Conservation (phyloP, 768 basidiomycete genomes). For the Favolaschia claudopus region DNA sequence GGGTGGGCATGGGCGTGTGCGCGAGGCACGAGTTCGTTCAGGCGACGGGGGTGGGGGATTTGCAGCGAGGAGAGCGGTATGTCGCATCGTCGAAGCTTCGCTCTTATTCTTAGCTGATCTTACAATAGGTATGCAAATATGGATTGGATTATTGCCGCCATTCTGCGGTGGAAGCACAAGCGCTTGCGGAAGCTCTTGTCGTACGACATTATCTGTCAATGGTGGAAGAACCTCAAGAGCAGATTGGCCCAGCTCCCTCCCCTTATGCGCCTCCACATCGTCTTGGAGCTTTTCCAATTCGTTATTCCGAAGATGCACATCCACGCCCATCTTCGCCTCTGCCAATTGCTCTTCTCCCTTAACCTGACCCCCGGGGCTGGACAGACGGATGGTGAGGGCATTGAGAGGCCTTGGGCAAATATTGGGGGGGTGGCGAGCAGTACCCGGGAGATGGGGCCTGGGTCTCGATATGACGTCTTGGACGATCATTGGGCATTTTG, state of each 20-base stretch:
- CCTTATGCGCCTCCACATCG: conserved; percentile 6
- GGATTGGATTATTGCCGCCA: conserved; percentile 41
- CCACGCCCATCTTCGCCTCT: conserved; percentile 28
- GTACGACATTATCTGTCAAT: conserved; percentile 43
- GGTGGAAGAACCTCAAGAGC: conserved; percentile 28
- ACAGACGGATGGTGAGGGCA: too few species aligned
- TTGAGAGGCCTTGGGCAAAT: conserved; percentile 38
- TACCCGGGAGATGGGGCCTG: conserved; percentile 44
- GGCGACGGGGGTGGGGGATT: background rate
- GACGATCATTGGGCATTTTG: conserved; percentile 40
- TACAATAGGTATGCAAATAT: conserved; percentile 46
- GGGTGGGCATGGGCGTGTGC: too few species aligned
- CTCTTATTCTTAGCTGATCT: too few species aligned
- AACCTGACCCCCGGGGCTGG: conserved; percentile 37
- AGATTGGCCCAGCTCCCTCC: conserved; percentile 24
- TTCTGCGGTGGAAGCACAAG: conserved; percentile 12
- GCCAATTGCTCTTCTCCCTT: conserved; percentile 33
- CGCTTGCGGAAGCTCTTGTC: conserved; percentile 25
- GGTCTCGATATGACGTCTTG: conserved; percentile 32
- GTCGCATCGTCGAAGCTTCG: too few species aligned
- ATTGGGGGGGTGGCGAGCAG: conserved; percentile 35
- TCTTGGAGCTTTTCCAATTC: conserved; percentile 20
- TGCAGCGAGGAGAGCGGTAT: background rate
- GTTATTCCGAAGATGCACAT: conserved; percentile 39
- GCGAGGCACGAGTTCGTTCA: background rate